Base-by-base conservation (phyloP, 2,329 filamentous ascomycete species). In the Claviceps paspali region DNA sequence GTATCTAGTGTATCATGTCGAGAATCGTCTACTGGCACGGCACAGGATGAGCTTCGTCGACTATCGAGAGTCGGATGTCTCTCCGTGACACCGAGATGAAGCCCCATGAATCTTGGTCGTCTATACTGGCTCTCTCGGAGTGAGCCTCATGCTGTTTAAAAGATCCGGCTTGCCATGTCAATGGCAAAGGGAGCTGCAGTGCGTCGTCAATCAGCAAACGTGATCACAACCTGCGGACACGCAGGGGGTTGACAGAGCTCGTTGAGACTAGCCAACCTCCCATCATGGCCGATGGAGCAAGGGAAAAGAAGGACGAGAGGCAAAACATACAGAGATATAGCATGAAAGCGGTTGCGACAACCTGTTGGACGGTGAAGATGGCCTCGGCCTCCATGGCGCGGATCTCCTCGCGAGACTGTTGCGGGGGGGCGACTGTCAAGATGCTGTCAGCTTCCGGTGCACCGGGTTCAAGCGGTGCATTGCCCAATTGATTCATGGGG, bases 311-410 rank as follows among this genome's bases (percentile, higher is more conserved):
- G 9, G 18, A 10, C 5, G 4, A 17, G 28, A 17, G 5, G n/a
- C n/a, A 22, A n/a, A 10, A 22, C 80, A 40, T 74, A 91, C 83
- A 84, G 42, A 91, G 62, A 55, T 88, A 88, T 34, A 91, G 68
- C 35, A 82, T 58, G 28, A 78, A 65, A 44, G 76, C 77, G 12
- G 75, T 74, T 28, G 73, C 68, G 38, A 79, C 54, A 43, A 79
- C 79, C 50, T 67, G 69, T 62, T 81, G 76, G 47, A 88, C 64
- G 35, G 77, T 80, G 48, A 68, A 66, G 51, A 63, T 64, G 35
- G 82, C 81, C 55, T 79, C 71, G 42, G 66, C 64, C 66, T 87
- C 81, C 56, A 77, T 69, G 51, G 67, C 65, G 53, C 68, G 69
- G 55, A 87, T 70, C 69, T 87, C 80, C 57, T 79, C 76, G 41